These are phyloP conservation scores for Fusarium austroafricanum DNA, from an alignment of 2,329 filamentous ascomycete genomes.

Conservation along the genomic window DNA sequence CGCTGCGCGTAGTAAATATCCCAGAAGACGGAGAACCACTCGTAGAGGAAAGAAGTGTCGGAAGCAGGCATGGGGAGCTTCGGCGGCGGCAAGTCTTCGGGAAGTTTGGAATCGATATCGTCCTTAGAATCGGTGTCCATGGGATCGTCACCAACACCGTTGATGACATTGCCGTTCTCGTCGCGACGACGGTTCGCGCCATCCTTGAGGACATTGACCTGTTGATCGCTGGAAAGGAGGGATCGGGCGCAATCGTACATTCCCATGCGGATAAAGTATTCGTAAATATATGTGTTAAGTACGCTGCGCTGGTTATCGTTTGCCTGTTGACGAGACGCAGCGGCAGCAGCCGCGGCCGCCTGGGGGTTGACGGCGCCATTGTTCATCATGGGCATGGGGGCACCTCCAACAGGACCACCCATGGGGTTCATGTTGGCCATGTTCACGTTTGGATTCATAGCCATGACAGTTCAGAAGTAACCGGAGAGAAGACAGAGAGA, in stretches of 20 bases:
- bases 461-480: conserved; percentile 43
- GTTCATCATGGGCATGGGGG: conserved; percentile 74
- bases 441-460: conserved; percentile 70
- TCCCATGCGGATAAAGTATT: conserved; percentile 87
- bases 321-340: conserved; percentile 53
- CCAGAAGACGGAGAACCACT: conserved; percentile 99
- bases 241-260: conserved; percentile 87
- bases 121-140: conserved; percentile 90
- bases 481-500: conserved; percentile 29
- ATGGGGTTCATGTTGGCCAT: conserved; percentile 78
- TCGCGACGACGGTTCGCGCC: conserved; percentile 75
- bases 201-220: conserved; percentile 74
- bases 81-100: conserved; percentile 82
- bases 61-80: conserved; percentile 72
- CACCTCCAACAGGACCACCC: conserved; percentile 73
- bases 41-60: conserved; percentile 88
- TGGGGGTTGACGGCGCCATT: conserved; percentile 59
- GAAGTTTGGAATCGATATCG: conserved; percentile 77
- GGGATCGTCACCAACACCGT: conserved; percentile 77
- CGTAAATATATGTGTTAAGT: conserved; percentile 90
- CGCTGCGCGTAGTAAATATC: conserved; percentile 91
- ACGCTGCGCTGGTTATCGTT: conserved; percentile 64
- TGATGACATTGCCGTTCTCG: conserved; percentile 73
- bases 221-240: conserved; percentile 74
- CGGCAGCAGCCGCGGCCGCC: conserved; percentile 47